Evolutionary conservation across 2,329 filamentous ascomycete genomes (phyloP).

Genomic region (Phyllosticta capitalensis): DNA sequence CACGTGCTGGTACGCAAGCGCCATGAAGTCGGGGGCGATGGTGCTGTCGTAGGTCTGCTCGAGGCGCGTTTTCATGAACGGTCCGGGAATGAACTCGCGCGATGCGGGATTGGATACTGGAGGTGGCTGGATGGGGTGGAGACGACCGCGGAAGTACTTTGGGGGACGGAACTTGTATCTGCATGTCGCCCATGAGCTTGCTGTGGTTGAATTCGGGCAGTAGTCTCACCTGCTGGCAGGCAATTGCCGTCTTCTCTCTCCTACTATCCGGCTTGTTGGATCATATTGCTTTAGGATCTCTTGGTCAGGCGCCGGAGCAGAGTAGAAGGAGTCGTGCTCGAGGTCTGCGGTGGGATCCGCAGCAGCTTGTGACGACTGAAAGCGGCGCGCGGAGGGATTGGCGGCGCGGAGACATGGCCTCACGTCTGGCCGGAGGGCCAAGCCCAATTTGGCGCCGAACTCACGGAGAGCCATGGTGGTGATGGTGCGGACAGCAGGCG

Average conservation of each 20-base stretch:
- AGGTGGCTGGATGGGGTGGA: conserved; percentile 90
- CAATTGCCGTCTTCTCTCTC: conserved; percentile 32
- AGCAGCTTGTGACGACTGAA: conserved; percentile 36
- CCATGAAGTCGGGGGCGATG: conserved; percentile 77
- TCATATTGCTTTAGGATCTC: conserved; percentile 39
- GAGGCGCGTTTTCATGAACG: conserved; percentile 78
- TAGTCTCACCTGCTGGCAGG: conserved; percentile 46
- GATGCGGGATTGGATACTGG: conserved; percentile 76
- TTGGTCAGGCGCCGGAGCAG: conserved; percentile 27
- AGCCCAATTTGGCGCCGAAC: conserved; percentile 23
- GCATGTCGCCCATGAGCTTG: background rate
- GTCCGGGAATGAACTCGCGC: conserved; percentile 79
- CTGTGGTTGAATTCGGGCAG: background rate
- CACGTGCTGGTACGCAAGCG: conserved; percentile 76
- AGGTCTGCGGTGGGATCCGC: conserved; percentile 33
- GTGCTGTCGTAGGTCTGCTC: conserved; percentile 86
- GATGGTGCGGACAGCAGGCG: conserved; percentile 13
- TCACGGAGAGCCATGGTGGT: conserved; percentile 28
- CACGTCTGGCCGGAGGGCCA: conserved; percentile 18
- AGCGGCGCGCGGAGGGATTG: conserved; percentile 29
- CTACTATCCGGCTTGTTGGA: conserved; percentile 35
- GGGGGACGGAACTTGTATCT: conserved; percentile 95
- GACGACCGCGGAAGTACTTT: conserved; percentile 86
- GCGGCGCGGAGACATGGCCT: conserved; percentile 18
- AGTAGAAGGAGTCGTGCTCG: conserved; percentile 39